Percentiles rank a stretch among this genome's conserved stretches.
phyloP scores from a whole-genome alignment of 257 asterid genomes.

The Plantago elongata region DNA sequence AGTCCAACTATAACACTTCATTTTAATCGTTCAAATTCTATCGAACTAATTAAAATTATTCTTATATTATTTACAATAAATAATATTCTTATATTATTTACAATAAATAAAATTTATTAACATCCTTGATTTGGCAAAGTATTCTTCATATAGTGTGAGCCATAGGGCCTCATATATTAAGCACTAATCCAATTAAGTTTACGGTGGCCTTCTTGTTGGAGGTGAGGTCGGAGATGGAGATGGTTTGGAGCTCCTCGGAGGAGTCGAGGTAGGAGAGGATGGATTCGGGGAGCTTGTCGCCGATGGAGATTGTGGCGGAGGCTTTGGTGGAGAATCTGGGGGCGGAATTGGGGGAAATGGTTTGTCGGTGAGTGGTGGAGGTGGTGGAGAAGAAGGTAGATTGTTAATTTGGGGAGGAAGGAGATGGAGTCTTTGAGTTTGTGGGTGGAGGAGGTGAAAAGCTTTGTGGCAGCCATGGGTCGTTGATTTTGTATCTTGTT shows the following conservation, averaged over 20 bases:
- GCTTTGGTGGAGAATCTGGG: slow-evolving; percentile 44
- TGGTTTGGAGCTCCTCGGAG: slow-evolving; percentile 77
- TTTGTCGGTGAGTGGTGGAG: slow-evolving; percentile 30
- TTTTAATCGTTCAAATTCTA: not conserved
- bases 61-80: too few species aligned
- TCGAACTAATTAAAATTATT: too few species aligned
- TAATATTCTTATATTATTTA: too few species aligned
- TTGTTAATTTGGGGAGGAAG: slow-evolving; percentile 38
- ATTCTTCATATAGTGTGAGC: too few species aligned
- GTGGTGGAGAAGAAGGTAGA: slow-evolving; percentile 28
- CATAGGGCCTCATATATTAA: too few species aligned
- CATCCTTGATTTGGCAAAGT: too few species aligned
- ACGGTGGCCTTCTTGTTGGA: slow-evolving; percentile 54
- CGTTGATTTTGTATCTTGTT: too few species aligned
- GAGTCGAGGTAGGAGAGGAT: slow-evolving; percentile 79
- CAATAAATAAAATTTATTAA: too few species aligned
- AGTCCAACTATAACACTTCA: not conserved
- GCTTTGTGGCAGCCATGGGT: slow-evolving; percentile 50
- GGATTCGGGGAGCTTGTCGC: slow-evolving; percentile 83
- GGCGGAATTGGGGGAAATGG: slow-evolving; percentile 25
- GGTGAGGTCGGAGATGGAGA: slow-evolving; percentile 72
- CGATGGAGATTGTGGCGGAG: slow-evolving; percentile 59
- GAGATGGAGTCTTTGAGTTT: slow-evolving; percentile 34
- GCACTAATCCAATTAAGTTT: too few species aligned
- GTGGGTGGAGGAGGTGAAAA: slow-evolving; percentile 42